These are phyloP conservation scores for Keqinozyma sinolaborantium DNA, from an alignment of 1,139 yeast species.

Conservation along the genomic window DNA sequence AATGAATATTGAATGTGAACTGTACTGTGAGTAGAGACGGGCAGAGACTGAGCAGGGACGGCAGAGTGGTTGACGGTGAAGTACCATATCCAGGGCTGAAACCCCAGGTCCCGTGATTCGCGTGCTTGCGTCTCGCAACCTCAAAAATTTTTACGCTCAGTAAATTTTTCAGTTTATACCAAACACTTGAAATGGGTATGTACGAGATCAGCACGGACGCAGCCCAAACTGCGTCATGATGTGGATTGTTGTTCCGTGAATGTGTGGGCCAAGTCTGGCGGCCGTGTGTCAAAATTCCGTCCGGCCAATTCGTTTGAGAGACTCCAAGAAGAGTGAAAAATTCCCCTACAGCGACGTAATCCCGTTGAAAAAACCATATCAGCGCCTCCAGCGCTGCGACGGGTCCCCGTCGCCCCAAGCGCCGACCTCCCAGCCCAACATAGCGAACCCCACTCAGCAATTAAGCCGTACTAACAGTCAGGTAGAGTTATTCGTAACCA, in stretches of 20 bases:
- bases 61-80: too few relatives aligned
- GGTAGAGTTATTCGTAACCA: slow-evolving; percentile 99
- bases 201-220: slow-evolving; percentile 1
- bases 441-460: background rate
- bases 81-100: slow-evolving; percentile 4
- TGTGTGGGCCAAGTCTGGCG: background rate
- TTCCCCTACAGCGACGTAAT: too few relatives aligned
- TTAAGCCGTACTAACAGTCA: slow-evolving; percentile 26
- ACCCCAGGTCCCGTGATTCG: slow-evolving; percentile 5
- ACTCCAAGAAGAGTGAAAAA: too few relatives aligned
- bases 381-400: too few relatives aligned
- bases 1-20: background rate
- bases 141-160: slow-evolving; percentile 13
- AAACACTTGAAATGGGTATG: slow-evolving; percentile 18
- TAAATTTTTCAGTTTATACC: slow-evolving; percentile 10
- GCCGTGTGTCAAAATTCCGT: too few relatives aligned
- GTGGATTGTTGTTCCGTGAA: background rate
- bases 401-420: too few relatives aligned
- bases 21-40: too few relatives aligned
- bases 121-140: slow-evolving; percentile 5
- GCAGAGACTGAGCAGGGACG: too few relatives aligned
- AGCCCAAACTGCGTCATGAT: background rate
- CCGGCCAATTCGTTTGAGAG: too few relatives aligned
- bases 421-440: too few relatives aligned
- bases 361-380: too few relatives aligned